phyloP scores from a whole-genome alignment of 345 rosid species.

The Excoecaria cochinchinensis region DNA sequence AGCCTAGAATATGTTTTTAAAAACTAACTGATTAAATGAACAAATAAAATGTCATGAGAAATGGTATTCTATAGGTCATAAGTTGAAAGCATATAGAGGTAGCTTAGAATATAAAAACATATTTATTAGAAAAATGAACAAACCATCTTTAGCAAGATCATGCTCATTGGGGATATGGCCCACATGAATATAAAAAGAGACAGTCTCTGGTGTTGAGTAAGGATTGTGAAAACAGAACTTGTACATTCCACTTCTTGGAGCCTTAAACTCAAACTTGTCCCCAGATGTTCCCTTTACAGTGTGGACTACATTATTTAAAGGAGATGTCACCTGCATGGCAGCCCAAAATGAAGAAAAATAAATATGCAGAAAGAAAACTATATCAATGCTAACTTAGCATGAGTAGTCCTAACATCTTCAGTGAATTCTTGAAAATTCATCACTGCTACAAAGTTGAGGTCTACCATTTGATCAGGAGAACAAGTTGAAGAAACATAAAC shows the following conservation, averaged over 20 bases:
- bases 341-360: not conserved
- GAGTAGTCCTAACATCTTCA: not conserved
- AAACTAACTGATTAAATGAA: not conserved
- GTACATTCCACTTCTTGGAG: constrained; percentile 94
- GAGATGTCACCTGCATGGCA: constrained; percentile 70
- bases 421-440: not conserved
- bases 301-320: constrained; percentile 66
- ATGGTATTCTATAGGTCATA: not conserved
- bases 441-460: not conserved
- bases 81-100: constrained; percentile 1
- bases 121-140: constrained; percentile 17
- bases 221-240: constrained; percentile 96
- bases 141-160: constrained; percentile 95
- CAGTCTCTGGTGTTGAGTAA: constrained; percentile 87
- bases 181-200: constrained; percentile 88
- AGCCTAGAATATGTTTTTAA: not conserved
- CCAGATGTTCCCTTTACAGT: constrained; percentile 85
- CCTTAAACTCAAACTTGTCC: constrained; percentile 87
- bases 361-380: not conserved
- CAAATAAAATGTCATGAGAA: constrained; percentile 9
- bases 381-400: not conserved
- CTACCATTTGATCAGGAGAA: not conserved
- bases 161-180: constrained; percentile 96
- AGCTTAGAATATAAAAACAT: constrained; percentile 5
- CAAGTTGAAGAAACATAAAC: not conserved